These are phyloP conservation scores for Colletotrichum horii DNA, from an alignment of 2,329 filamentous ascomycete genomes.

Conservation along the genomic window DNA sequence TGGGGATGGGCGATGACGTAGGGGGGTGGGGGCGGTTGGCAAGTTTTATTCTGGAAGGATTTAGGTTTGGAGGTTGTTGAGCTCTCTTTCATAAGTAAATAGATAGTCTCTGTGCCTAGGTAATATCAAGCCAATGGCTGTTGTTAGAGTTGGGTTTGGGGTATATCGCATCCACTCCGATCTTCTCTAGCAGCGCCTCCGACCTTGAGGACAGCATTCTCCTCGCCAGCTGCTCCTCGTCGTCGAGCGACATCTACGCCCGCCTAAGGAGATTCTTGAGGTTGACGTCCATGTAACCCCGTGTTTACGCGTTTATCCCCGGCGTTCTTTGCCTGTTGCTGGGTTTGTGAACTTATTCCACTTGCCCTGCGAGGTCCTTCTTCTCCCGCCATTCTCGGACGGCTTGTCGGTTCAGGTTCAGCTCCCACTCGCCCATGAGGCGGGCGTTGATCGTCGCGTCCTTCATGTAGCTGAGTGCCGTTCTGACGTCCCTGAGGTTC, in stretches of 20 bases:
- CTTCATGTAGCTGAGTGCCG: no score
- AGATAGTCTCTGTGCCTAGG: no score
- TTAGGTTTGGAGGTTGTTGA: not conserved
- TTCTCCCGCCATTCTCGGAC: not conserved
- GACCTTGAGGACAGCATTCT: not conserved
- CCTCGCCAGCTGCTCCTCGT: not conserved
- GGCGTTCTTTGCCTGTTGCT: not conserved
- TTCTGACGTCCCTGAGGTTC: no score
- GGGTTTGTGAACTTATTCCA: rapidly evolving
- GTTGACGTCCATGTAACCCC: not conserved
- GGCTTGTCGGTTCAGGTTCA: no score
- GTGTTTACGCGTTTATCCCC: not conserved
- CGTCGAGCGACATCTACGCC: rapidly evolving
- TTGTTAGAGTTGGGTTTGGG: no score
- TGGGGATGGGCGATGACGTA: not conserved
- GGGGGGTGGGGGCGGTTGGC: not conserved
- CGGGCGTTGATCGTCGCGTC: no score
- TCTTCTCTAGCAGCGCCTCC: not conserved
- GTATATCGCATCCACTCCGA: no score
- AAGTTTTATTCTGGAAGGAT: not conserved
- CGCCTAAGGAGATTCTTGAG: not conserved
- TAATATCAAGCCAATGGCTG: no score
- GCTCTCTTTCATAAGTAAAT: not conserved
- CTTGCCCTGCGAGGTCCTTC: not conserved
- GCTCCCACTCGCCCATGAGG: no score